Conservation (phyloP, 2,329 filamentous ascomycete genomes). For the Fusarium paranaense region DNA sequence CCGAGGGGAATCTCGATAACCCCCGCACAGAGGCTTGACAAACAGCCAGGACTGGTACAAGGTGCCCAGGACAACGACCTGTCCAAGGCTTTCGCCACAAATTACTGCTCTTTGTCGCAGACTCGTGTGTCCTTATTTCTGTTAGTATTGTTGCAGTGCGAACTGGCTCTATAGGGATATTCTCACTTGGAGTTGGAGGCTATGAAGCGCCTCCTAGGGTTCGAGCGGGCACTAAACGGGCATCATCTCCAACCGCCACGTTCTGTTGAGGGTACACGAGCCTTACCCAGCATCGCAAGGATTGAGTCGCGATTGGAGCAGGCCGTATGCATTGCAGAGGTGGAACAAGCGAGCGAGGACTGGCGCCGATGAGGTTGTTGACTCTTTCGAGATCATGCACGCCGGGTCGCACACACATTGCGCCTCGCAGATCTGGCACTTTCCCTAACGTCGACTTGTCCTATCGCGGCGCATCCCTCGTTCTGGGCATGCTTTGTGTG, state of each 20-base stretch:
- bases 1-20: conserved; percentile 22
- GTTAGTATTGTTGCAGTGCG: neutral
- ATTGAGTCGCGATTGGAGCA: conserved; percentile 15
- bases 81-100: conserved; percentile 2
- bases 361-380: conserved; percentile 40
- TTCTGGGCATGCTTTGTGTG: conserved; percentile 20
- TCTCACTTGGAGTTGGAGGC: conserved; percentile 2
- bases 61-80: neutral
- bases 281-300: neutral
- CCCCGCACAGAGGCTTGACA: conserved; percentile 17
- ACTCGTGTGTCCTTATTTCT: neutral
- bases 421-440: conserved; percentile 44
- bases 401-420: conserved; percentile 40
- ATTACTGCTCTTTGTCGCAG: neutral
- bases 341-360: conserved; percentile 43
- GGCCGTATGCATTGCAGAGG: conserved; percentile 26
- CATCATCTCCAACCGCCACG: conserved; percentile 5
- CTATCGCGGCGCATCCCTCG: conserved; percentile 25
- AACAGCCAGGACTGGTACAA: conserved; percentile 14
- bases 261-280: conserved; percentile 12
- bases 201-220: neutral
- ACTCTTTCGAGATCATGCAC: conserved; percentile 45
- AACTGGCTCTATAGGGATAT: neutral
- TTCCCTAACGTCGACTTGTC: conserved; percentile 33
- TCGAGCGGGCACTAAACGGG: neutral